A percentile compares a stretch with the other conserved stretches of the same genome.
Evolutionary conservation across 129 eudicot genomes (phyloP).

Genomic region (Scalesia atractyloides): DNA sequence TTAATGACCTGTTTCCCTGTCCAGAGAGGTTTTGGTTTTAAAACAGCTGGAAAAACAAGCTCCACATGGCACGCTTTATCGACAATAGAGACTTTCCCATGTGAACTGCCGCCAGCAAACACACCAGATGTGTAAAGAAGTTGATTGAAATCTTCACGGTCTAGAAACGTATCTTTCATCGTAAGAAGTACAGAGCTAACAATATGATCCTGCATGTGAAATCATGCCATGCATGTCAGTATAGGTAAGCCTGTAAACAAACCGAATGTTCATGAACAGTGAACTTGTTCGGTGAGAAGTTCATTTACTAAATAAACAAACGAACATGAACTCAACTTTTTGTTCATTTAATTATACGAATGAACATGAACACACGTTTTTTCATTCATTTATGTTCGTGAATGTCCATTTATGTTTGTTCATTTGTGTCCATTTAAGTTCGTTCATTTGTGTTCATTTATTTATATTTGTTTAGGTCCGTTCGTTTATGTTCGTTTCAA

Average conservation of each 20-base stretch:
- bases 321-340: too few species aligned
- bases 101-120: conserved; percentile 35
- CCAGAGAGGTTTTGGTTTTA: conserved; percentile 87
- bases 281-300: too few species aligned
- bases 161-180: conserved; percentile 81
- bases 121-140: conserved; percentile 86
- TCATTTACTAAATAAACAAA: too few species aligned
- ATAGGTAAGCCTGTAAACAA: not conserved
- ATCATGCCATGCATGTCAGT: conserved; percentile 9
- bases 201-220: conserved; percentile 78
- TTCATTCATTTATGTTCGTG: too few species aligned
- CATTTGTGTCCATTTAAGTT: too few species aligned
- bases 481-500: too few species aligned
- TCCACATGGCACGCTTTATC: conserved; percentile 52
- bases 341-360: too few species aligned
- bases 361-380: too few species aligned
- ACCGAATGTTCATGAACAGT: too few species aligned
- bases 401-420: too few species aligned
- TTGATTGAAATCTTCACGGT: conserved; percentile 60
- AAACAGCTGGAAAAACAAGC: conserved; percentile 67
- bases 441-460: too few species aligned
- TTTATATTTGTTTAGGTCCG: too few species aligned
- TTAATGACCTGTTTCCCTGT: conserved; percentile 87
- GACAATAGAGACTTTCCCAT: conserved; percentile 47
- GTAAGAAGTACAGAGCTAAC: conserved; percentile 94